Percentiles rank a stretch among this genome's conserved stretches.
These are phyloP conservation scores for Biscutella laevigata DNA, from an alignment of 441 rosid genomes.

Conservation along the genomic window DNA sequence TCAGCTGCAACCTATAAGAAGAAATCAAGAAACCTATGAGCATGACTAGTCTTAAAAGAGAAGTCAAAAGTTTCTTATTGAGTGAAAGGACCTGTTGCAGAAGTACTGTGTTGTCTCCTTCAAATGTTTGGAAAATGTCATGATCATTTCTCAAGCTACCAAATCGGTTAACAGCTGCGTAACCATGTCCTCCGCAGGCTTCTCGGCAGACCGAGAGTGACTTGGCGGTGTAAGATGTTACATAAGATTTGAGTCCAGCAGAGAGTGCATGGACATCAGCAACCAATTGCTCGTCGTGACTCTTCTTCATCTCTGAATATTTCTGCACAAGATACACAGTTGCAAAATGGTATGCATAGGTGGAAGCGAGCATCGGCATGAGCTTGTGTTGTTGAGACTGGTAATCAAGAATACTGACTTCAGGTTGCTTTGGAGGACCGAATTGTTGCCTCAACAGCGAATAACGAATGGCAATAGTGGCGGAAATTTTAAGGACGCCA, in stretches of 20 bases:
- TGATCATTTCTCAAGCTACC: conserved; percentile 96
- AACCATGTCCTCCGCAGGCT: conserved; percentile 98
- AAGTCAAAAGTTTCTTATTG: background rate
- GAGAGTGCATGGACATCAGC: conserved; percentile 93
- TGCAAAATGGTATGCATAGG: conserved; percentile 90
- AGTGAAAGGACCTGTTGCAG: conserved; percentile 64
- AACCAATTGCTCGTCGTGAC: conserved; percentile 67
- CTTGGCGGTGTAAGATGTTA: conserved; percentile 85
- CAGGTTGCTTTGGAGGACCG: conserved; percentile 94
- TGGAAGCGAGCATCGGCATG: conserved; percentile 96
- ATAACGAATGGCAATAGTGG: conserved; percentile 78
- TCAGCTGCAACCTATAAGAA: conserved; percentile 75
- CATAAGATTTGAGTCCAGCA: conserved; percentile 88
- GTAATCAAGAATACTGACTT: conserved; percentile 91
- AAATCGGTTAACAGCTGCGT: conserved; percentile 95
- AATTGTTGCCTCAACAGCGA: conserved; percentile 87
- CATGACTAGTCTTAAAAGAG: background rate
- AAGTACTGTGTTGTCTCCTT: conserved; percentile 98
- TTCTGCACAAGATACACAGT: conserved; percentile 60
- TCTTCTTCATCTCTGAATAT: conserved; percentile 82
- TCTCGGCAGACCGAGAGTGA: conserved; percentile 85
- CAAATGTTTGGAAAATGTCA: conserved; percentile 96
- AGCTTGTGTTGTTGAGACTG: conserved; percentile 99
- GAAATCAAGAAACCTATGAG: background rate
- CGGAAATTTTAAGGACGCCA: conserved; percentile 71